phyloP scores from a whole-genome alignment of 2,329 filamentous ascomycete species.

The Aspergillus pseudoglaucus region DNA sequence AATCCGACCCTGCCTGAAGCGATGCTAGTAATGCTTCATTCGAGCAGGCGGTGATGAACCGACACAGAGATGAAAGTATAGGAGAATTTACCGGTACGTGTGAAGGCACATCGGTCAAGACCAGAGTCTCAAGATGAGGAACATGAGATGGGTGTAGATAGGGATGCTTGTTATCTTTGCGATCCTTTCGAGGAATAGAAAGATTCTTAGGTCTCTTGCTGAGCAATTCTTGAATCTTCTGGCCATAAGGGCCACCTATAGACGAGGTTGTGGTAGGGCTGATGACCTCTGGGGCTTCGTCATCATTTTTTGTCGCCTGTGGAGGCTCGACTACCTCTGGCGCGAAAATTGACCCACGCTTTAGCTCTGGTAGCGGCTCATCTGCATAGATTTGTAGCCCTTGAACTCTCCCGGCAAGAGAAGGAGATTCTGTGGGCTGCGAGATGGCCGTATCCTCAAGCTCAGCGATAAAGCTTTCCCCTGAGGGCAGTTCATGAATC shows the following conservation, averaged over 20 bases:
- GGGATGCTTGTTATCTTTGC: conserved; percentile 21
- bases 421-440: conserved; percentile 1
- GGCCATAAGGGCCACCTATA: conserved; percentile 19
- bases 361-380: conserved; percentile 25
- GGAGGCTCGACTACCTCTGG: conserved; percentile 37
- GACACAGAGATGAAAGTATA: conserved; percentile 41
- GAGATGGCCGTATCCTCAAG: conserved; percentile 29
- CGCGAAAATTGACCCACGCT: conserved; percentile 40
- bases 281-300: conserved; percentile 9
- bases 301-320: not conserved
- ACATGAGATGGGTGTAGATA: conserved; percentile 51
- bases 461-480: conserved; percentile 29
- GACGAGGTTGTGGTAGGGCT: conserved; percentile 10
- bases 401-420: not conserved
- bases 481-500: conserved; percentile 31
- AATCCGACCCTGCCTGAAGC: conserved; percentile 50
- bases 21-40: conserved; percentile 49
- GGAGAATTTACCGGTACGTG: conserved; percentile 35
- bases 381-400: conserved; percentile 15
- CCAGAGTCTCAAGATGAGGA: conserved; percentile 48
- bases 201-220: conserved; percentile 30
- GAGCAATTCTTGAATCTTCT: conserved; percentile 33
- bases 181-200: conserved; percentile 21
- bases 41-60: conserved; percentile 53
- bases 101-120: conserved; percentile 52